phyloP scores from a whole-genome alignment of 345 rosid genomes.

The Luvunga scandens region DNA sequence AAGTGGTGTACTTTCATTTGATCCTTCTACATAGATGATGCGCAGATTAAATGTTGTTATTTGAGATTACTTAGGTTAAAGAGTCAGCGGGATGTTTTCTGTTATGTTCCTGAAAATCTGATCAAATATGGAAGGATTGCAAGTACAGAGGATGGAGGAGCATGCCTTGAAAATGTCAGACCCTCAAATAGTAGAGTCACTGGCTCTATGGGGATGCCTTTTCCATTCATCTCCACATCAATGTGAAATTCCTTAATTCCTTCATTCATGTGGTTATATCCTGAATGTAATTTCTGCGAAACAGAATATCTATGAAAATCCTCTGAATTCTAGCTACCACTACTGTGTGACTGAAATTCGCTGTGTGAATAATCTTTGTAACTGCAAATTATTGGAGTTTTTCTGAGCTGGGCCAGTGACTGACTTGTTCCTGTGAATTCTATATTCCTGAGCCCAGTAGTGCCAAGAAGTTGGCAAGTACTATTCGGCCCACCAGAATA shows the following conservation, averaged over 20 bases:
- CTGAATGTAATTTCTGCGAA: constrained; percentile 4
- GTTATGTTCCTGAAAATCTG: too few relatives aligned
- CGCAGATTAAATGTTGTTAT: too few relatives aligned
- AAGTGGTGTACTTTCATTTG: constrained; percentile 10
- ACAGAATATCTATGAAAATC: neutral
- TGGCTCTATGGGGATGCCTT: constrained; percentile 29
- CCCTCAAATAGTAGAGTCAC: constrained; percentile 24
- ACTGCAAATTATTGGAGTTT: constrained; percentile 5
- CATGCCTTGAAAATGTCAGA: constrained; percentile 32
- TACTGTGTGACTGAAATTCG: constrained; percentile 6
- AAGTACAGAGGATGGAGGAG: neutral
- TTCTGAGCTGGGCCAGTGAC: constrained; percentile 22
- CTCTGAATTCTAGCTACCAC: neutral
- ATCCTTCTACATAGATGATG: constrained; percentile 16
- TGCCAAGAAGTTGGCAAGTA: constrained; percentile 25
- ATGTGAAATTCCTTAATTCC: constrained; percentile 16
- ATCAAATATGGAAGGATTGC: neutral
- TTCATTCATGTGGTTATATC: neutral
- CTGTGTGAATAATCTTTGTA: constrained; percentile 5
- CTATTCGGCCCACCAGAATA: constrained; percentile 23
- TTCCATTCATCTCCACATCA: constrained; percentile 18
- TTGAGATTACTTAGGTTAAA: too few relatives aligned
- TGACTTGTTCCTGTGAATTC: constrained; percentile 24
- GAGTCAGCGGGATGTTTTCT: too few relatives aligned
- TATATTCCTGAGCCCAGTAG: constrained; percentile 24